phyloP scores from a whole-genome alignment of 768 basidiomycete genomes.

The Termitomyces sp. region DNA sequence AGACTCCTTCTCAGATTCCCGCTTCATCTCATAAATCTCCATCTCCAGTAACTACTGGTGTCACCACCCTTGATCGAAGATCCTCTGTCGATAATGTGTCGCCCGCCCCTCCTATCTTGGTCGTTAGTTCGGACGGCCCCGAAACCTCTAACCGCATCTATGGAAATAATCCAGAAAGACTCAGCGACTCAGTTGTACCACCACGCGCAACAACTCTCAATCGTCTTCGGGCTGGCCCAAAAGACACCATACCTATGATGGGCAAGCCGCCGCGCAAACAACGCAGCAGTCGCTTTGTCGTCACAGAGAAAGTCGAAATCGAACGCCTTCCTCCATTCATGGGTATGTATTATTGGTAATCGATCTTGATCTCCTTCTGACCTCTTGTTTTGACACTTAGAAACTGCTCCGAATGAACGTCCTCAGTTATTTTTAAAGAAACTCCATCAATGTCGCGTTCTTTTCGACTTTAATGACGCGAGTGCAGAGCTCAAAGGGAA shows the following conservation, averaged over 20 bases:
- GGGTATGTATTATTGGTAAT: conserved; percentile 44
- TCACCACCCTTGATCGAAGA: conserved; percentile 55
- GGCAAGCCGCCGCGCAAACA: conserved; percentile 98
- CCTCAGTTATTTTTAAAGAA: conserved; percentile 91
- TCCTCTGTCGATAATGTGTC: conserved; percentile 38
- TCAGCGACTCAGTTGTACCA: conserved; percentile 48
- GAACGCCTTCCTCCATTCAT: conserved; percentile 88
- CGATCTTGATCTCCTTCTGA: not conserved
- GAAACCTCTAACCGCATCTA: conserved; percentile 40
- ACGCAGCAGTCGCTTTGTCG: conserved; percentile 92
- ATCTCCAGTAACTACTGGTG: conserved; percentile 31
- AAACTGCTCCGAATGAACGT: conserved; percentile 84
- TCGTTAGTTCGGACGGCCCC: conserved; percentile 70
- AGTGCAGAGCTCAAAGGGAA: conserved; percentile 94
- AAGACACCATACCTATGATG: conserved; percentile 94
- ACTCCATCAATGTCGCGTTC: conserved; percentile 90
- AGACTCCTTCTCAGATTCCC: conserved; percentile 34
- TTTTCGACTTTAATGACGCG: conserved; percentile 99
- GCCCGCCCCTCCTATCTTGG: conserved; percentile 76
- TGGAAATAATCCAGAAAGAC: conserved; percentile 39
- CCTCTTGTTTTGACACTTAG: conserved; percentile 34
- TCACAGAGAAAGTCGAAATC: conserved; percentile 94
- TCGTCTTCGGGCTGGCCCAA: conserved; percentile 77
- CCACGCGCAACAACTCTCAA: conserved; percentile 66
- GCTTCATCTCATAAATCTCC: conserved; percentile 37